Evolutionary conservation across 305 asterid genomes (phyloP), one percentile per base, ranked within the genome.

Genomic region (Plantago lanceolata): DNA sequence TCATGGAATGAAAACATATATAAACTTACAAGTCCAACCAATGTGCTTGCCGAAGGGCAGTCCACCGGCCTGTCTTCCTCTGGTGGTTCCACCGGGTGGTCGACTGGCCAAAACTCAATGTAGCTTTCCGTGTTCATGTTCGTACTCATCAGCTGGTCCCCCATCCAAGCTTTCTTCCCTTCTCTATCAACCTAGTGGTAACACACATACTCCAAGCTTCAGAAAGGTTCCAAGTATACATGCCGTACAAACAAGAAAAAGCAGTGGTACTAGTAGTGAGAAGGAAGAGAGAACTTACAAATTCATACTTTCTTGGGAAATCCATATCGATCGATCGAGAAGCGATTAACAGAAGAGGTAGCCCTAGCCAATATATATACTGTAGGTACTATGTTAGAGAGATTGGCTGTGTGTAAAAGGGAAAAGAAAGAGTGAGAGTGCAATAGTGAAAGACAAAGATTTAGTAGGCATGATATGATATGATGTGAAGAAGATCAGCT

Each of bases 1-100:
- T 0, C 35, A 53, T 12, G 29, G 7, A 0, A 16, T 53, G 35
- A 21, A 8, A 56, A 26, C 45, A 56, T n/a, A n/a, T n/a, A n/a
- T 14, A 56, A 19, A 56, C 61, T 29, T 56, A 56, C 61, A 8
- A n/a, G 7, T 4, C 61, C 61, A 5, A 56, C 61, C 61, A 56
- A 29, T 29, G 61, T 29, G 21, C 37, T 56, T 2, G 61, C 61
- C 8, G 61, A 56, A 16, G 61, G 61, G 61, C 61, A 56, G 61
- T 6, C 37, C 61, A 56, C 61, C 15, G 61, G 61, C 61, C 61
- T 15, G 24, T 56, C 61, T 29, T 56, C 61, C 13, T 31, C 13
- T 7, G 61, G 61, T 8, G 61, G 61, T 19, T 56, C 61, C 18
- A 5, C 61, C 16, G 61, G 61, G 37, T 56, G 61, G 15, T 56